These are phyloP conservation scores for Ogataea trehalophila DNA, from an alignment of 805 yeast species.

Conservation along the genomic window DNA sequence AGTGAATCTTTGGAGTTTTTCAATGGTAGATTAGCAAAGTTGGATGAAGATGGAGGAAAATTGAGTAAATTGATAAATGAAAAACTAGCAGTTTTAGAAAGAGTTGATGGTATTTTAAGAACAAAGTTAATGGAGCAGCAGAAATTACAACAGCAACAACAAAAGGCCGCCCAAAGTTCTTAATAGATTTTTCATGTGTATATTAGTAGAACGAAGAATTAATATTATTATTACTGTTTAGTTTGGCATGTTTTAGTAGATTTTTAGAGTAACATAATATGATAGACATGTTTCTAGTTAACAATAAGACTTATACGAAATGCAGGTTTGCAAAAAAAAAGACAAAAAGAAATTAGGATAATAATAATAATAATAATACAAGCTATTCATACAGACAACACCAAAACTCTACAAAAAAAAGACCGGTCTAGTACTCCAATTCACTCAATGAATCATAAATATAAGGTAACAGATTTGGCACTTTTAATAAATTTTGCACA, in stretches of 20 bases:
- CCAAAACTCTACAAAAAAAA: neutral
- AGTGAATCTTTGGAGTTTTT: conserved; percentile 68
- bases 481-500: conserved; percentile 28
- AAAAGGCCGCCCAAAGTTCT: conserved; percentile 1
- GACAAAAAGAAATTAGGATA: neutral
- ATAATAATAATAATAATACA: neutral
- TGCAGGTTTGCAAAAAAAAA: neutral
- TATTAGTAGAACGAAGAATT: too few relatives aligned
- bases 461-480: conserved; percentile 30
- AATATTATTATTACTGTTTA: too few relatives aligned
- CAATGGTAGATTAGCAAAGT: conserved; percentile 64
- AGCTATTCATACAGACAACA: neutral
- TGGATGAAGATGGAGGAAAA: conserved; percentile 68
- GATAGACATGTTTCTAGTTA: too few relatives aligned
- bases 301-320: neutral
- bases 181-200: too few relatives aligned
- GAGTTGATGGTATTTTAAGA: conserved; percentile 55
- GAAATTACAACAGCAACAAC: conserved; percentile 17
- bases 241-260: too few relatives aligned
- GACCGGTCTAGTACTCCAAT: conserved; percentile 16
- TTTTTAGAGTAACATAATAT: too few relatives aligned
- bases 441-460: conserved; percentile 19
- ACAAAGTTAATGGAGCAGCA: conserved; percentile 46
- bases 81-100: conserved; percentile 60
- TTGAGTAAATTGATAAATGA: conserved; percentile 71